Evolutionary conservation across 441 rosid species (phyloP), one percentile per base, ranked within the genome.

Genomic region (Lepidium campestre): DNA sequence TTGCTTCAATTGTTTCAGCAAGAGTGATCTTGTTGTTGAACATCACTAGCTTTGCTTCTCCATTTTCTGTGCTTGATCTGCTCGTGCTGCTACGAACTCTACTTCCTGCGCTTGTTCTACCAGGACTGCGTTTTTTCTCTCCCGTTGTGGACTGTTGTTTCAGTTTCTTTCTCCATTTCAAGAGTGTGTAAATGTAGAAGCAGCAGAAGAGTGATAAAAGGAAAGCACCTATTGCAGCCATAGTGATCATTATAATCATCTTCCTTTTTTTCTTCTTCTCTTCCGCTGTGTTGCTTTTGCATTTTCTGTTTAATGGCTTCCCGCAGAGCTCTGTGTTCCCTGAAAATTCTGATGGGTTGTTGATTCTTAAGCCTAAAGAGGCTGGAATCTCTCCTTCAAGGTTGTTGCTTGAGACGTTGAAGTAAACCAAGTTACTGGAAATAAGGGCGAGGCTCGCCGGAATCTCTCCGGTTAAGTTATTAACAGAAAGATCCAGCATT

Each of bases 41-140:
- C 99, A 93, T 89, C 4, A 91, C 87, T 8, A 94, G 90, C 77
- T 89, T 94, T 12, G 94, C 98, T 23, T 81, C 97, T 58, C 97
- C 98, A 60, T 78, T 91, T 27, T 91, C 99, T 5, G 90, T 72
- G 77, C 98, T 94, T 31, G 90, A 81, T 2, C 96, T 79, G 10
- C 97, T 90, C 2, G 90, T 86, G 55, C 91, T 88, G 10, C 93
- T 78, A 22, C 94, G 85, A 3, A 89, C 91, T 68, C 96, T 91
- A 4, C 86, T 90, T 31, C 94, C 87, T 3, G 90, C 91, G 60
- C 97, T 94, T 4, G 86, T 90, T 72, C 97, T 82, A 8, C 83
- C 94, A 0, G 98, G 99, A 72, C 99, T 91, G 0, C 86, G 78
- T 69, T 89, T 94, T 83, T 94, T 94, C 77, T 91, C 97, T 10